Conservation (phyloP, 1,284 basidiomycete genomes). For the Rhodotorula sp. region DNA sequence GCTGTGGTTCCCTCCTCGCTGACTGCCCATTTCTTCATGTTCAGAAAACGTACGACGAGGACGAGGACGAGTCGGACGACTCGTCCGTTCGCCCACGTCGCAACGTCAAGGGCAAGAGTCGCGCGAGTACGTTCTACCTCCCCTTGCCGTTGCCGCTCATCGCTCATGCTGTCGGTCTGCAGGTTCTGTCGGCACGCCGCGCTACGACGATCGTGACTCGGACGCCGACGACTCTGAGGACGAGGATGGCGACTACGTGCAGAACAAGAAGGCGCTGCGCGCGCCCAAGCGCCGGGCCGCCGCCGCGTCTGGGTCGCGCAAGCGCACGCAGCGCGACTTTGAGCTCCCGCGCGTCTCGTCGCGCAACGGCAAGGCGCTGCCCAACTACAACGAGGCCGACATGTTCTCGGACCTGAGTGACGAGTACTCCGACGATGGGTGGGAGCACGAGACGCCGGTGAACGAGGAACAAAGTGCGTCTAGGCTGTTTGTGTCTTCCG, state of each 20-base stretch:
- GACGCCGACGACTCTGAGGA: constrained; percentile 24
- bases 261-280: constrained; percentile 30
- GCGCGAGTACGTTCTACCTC: constrained; percentile 17
- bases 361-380: constrained; percentile 41
- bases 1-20: background rate
- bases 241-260: constrained; percentile 27
- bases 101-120: constrained; percentile 37
- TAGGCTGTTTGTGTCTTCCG: no score
- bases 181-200: background rate
- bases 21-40: background rate
- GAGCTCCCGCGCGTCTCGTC: constrained; percentile 40
- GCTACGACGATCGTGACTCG: constrained; percentile 17
- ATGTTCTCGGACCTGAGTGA: constrained; percentile 32
- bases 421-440: constrained; percentile 32
- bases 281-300: background rate
- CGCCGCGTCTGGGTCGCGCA: background rate
- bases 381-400: constrained; percentile 44
- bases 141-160: background rate
- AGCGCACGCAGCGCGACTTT: constrained; percentile 28
- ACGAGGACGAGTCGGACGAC: constrained; percentile 38
- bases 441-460: constrained; percentile 6
- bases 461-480: constrained; percentile 26
- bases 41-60: constrained; percentile 21
- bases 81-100: constrained; percentile 17
- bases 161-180: background rate